Evolutionary conservation across 768 basidiomycete species (phyloP).

Genomic region (Lentinula edodes): DNA sequence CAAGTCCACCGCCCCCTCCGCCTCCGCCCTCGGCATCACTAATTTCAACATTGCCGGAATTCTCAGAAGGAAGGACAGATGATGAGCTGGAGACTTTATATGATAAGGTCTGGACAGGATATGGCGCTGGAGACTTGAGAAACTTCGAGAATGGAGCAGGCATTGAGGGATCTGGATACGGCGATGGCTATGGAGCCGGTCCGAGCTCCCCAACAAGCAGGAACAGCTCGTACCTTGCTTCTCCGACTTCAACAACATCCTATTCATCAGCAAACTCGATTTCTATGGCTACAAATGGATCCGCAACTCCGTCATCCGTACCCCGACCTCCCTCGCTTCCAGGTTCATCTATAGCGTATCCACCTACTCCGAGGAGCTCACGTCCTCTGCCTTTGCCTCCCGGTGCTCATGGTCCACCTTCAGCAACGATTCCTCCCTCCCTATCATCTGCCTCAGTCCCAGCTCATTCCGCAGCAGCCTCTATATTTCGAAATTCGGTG

Average conservation of each 20-base stretch:
- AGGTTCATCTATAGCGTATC: not conserved
- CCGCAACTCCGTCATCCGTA: no score
- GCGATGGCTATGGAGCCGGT: not conserved
- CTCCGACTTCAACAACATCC: no score
- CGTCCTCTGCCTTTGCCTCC: not conserved
- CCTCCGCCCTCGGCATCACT: not conserved
- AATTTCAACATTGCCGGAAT: not conserved
- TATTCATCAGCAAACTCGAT: no score
- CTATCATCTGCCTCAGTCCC: not conserved
- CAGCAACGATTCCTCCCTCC: not conserved
- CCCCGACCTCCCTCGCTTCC: no score
- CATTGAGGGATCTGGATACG: not conserved
- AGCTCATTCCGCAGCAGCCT: not conserved
- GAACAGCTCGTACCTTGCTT: not conserved
- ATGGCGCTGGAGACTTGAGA: constrained; percentile 36
- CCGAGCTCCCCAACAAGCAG: not conserved
- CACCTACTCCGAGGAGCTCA: not conserved
- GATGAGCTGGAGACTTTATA: constrained; percentile 71
- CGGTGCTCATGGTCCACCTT: not conserved
- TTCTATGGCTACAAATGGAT: no score
- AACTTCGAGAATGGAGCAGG: not conserved
- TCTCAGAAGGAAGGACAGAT: constrained; percentile 24
- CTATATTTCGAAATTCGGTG: not conserved
- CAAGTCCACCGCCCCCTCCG: not conserved
- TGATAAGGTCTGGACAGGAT: constrained; percentile 69